phyloP scores from a whole-genome alignment of 768 basidiomycete species.

The Pisolithus tinctorius region DNA sequence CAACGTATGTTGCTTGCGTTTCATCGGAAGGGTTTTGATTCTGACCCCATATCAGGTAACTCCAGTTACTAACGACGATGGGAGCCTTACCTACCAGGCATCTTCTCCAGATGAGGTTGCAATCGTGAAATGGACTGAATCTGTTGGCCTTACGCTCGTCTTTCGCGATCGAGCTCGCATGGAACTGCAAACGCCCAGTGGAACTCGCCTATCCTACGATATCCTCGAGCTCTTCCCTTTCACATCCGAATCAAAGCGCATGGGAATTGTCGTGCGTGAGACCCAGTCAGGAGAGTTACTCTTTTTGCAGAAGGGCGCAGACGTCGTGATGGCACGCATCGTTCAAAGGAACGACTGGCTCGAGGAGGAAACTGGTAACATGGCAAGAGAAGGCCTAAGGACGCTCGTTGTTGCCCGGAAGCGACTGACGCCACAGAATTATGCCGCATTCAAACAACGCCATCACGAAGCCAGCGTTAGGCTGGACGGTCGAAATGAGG shows the following conservation, averaged over 20 bases:
- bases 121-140: constrained; percentile 95
- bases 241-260: constrained; percentile 97
- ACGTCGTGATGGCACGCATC: constrained; percentile 95
- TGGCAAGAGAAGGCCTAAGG: constrained; percentile 93
- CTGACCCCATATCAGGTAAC: constrained; percentile 59
- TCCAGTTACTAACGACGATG: constrained; percentile 91
- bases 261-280: constrained; percentile 95
- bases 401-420: constrained; percentile 92
- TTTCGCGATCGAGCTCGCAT: constrained; percentile 90
- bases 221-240: constrained; percentile 96
- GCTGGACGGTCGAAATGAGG: constrained; percentile 75
- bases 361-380: constrained; percentile 97
- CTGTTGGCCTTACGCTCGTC: constrained; percentile 83
- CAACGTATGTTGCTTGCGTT: constrained; percentile 52
- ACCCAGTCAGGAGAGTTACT: constrained; percentile 65
- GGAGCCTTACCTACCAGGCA: constrained; percentile 93
- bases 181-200: constrained; percentile 68
- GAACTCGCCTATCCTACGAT: constrained; percentile 62
- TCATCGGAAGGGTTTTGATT: no score
- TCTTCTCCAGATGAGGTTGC: constrained; percentile 99
- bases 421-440: constrained; percentile 60
- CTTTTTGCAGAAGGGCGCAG: constrained; percentile 96
- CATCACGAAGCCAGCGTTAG: constrained; percentile 76
- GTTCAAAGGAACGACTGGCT: constrained; percentile 98
- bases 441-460: constrained; percentile 61